These are phyloP conservation scores for Colletotrichum gigasporum DNA, from an alignment of 2,329 filamentous ascomycete genomes.

Conservation along the genomic window DNA sequence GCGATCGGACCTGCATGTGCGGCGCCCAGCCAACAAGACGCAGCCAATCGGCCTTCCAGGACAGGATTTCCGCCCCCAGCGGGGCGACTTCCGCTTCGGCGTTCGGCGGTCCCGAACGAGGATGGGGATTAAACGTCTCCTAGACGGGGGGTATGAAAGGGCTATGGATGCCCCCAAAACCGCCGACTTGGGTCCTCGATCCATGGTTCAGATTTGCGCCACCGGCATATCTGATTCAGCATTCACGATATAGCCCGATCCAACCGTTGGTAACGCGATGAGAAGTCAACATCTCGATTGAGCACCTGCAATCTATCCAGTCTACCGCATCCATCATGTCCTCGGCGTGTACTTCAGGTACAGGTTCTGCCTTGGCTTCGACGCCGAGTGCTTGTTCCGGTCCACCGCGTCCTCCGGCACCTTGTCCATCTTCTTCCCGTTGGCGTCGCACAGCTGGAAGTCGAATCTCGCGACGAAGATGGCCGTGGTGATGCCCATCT, in stretches of 20 bases:
- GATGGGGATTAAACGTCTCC: too few species aligned
- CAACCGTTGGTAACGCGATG: too few species aligned
- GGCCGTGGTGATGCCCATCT: conserved; percentile 58
- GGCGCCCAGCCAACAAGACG: neutral
- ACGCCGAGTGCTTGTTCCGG: conserved; percentile 47
- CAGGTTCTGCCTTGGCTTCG: conserved; percentile 46
- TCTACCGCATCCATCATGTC: neutral
- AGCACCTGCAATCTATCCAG: neutral
- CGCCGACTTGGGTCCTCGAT: too few species aligned
- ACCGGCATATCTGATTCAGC: too few species aligned
- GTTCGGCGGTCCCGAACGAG: conserved; percentile 18
- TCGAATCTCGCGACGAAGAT: conserved; percentile 60
- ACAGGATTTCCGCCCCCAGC: neutral
- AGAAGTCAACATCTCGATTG: too few species aligned
- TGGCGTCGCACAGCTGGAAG: conserved; percentile 50
- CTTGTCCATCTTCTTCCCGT: conserved; percentile 40
- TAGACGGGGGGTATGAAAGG: too few species aligned
- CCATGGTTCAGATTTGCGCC: too few species aligned
- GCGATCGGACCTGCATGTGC: neutral
- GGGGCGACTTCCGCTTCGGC: conserved; percentile 21
- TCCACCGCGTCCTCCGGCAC: conserved; percentile 43
- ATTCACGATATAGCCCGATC: too few species aligned
- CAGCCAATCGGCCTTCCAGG: too few species aligned
- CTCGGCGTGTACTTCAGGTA: conserved; percentile 46
- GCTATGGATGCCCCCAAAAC: too few species aligned